Conservation (phyloP, 345 rosid species). For the Turritis glabra region DNA sequence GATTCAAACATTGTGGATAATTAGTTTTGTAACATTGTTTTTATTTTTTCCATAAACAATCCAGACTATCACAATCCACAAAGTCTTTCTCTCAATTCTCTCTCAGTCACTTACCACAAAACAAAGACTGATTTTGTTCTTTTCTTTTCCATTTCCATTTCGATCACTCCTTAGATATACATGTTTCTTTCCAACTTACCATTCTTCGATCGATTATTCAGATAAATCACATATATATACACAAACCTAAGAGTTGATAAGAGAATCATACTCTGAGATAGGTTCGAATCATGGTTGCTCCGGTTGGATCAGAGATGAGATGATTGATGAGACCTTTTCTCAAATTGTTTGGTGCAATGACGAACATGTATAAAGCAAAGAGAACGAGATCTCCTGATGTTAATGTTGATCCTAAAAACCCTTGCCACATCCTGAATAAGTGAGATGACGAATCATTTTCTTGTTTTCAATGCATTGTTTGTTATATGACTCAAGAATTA, state of each 20-base stretch:
- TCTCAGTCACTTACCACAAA: conserved; percentile 11
- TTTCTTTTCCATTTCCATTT: conserved; percentile 12
- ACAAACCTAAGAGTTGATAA: conserved; percentile 9
- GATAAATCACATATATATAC: not conserved
- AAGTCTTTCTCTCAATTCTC: not conserved
- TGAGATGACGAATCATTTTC: conserved; percentile 1
- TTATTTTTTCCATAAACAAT: not conserved
- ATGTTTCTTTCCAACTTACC: conserved; percentile 5
- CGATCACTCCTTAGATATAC: conserved; percentile 17
- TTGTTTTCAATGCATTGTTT: conserved; percentile 12
- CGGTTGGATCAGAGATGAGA: conserved; percentile 83
- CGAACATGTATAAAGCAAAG: conserved; percentile 83
- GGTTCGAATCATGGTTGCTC: conserved; percentile 88
- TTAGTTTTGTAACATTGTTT: too few species aligned
- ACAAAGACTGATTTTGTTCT: not conserved
- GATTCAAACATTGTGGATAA: not conserved
- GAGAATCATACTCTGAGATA: conserved; percentile 50
- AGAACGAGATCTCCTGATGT: conserved; percentile 81
- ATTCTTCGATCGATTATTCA: conserved; percentile 1
- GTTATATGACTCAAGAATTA: not conserved
- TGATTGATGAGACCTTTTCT: conserved; percentile 78
- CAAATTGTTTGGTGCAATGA: conserved; percentile 74
- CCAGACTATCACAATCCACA: not conserved
- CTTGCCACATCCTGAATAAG: conserved; percentile 84
- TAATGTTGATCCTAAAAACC: conserved; percentile 87